phyloP scores from a whole-genome alignment of 768 basidiomycete genomes.

The Guyanaporus albipodus region DNA sequence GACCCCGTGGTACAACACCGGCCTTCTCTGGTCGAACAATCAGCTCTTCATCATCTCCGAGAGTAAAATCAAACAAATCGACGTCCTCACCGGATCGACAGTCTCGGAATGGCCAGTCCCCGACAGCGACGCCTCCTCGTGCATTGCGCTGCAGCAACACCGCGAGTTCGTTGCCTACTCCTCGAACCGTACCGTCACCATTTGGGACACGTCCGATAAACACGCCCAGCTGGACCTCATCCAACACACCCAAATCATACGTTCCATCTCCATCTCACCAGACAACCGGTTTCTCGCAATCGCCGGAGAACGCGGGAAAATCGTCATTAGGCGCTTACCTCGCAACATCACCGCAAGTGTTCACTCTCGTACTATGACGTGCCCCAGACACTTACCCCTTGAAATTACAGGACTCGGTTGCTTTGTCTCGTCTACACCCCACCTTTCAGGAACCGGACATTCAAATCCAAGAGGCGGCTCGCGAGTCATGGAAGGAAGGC shows the following conservation, averaged over 20 bases:
- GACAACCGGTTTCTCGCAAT: constrained; percentile 1
- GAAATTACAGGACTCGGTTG: neutral
- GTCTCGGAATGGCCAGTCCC: neutral
- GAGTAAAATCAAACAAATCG: neutral
- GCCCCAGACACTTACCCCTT: neutral
- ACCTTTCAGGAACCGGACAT: neutral
- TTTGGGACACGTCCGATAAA: constrained; percentile 1
- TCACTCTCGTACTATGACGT: neutral
- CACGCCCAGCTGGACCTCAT: neutral
- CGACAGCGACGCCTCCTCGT: neutral
- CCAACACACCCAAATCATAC: neutral
- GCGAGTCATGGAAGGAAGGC: neutral
- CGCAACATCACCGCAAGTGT: neutral
- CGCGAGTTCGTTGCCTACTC: neutral
- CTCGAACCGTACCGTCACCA: neutral
- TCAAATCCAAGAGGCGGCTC: neutral
- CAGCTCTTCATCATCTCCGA: neutral
- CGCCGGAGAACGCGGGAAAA: neutral
- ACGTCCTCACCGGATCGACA: neutral
- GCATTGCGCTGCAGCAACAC: neutral
- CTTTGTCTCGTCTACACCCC: neutral
- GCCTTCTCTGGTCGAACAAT: constrained; percentile 5
- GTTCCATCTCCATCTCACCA: neutral
- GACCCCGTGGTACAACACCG: constrained; percentile 2
- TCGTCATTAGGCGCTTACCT: neutral